Evolutionary conservation across 2,329 filamentous ascomycete species (phyloP), one percentile per base, ranked within the genome.

Genomic region (Zasmidium cellare): DNA sequence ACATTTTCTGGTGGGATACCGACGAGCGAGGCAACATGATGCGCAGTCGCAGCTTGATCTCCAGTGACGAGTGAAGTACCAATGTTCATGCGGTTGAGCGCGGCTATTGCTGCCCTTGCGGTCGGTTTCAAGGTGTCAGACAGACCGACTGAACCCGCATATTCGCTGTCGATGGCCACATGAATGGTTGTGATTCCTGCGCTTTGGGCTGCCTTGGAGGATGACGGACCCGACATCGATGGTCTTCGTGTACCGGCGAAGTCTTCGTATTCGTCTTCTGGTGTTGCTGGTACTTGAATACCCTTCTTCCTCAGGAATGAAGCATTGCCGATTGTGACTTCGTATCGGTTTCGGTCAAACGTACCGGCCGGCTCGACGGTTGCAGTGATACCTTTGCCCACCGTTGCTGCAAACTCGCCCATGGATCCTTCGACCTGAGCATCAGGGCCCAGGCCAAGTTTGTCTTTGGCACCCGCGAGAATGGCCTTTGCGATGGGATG

Each of bases 401-500:
- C 89, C 22, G 83, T 82, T 3, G 89, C 90, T 68, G 88, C 84
- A 72, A 99, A 97, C 31, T 96, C 89, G 55, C 90, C 91, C 41
- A 96, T 83, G 64, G 85, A 90, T 49, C 94, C 94, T 59, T 96
- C 89, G 28, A 97, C 82, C 18, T 86, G 84, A 7, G 84, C 88
- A 57, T 96, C 91, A 1, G 80, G 73, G 16, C 85, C 86, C 41
- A 96, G 74, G 3, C 86, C 86, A 9, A 97, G 85, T 71, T 93
- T 85, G 1, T 84, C 79, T 66, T 90, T 92, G 2, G 93, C 92
- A 24, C 87, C 86, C 1, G 77, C 76, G 5, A 96, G 79, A 52
- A 97, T 90, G 14, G 94, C 93, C 68, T 87, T 91, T n/a, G 92
- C 94, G 56, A 97, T 90, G 0, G 94, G 94, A 71, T 99, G 94